Base-by-base conservation (phyloP, 306 rosid genomes). In the Begonia fuchsioides region DNA sequence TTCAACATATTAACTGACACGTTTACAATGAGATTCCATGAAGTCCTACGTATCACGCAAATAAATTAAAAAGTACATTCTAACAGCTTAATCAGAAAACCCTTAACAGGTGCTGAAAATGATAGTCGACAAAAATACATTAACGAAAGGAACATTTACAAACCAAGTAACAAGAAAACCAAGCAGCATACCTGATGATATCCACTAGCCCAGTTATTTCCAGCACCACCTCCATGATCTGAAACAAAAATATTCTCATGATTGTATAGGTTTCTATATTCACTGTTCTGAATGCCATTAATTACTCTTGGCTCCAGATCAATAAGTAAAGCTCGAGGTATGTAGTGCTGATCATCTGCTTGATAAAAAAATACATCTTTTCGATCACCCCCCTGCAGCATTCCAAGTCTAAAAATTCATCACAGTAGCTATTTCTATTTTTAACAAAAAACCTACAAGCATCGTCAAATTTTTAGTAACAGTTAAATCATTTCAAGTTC, bases 131-230 rank as follows among this genome's bases (percentile, higher is more conserved):
- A 26, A 26, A 26, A 26, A 26, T 26, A 0, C 35, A 4, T 26
- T 44, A 26, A 47, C 35, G 48, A 12, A 1, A 53, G 60, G 18
- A 54, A 44, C 56, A 44, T 54, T 35, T 16, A 56, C n/a, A 57
- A 54, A 52, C 65, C 15, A 35, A 39, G 38, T 32, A 12, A 45
- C 8, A 56, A 50, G 41, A 49, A 20, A 12, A 11, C 56, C 43
- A 32, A 46, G 55, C 54, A 19, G 57, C 59, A 57, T 55, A 88
- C 97, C 97, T 90, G 98, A 67, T 85, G 83, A 41, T 90, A 90
- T 44, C 97, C 97, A 60, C 95, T 90, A 47, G 95, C 97, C 97
- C 95, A 90, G 62, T 70, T 90, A 72, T 90, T 90, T 59, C 98
- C 98, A 0, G 98, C 98, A 45, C 98, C 98, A 11, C 98, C 98